Conservation (phyloP, 805 yeast genomes). For the Tetrapisispora namnaoensis region DNA sequence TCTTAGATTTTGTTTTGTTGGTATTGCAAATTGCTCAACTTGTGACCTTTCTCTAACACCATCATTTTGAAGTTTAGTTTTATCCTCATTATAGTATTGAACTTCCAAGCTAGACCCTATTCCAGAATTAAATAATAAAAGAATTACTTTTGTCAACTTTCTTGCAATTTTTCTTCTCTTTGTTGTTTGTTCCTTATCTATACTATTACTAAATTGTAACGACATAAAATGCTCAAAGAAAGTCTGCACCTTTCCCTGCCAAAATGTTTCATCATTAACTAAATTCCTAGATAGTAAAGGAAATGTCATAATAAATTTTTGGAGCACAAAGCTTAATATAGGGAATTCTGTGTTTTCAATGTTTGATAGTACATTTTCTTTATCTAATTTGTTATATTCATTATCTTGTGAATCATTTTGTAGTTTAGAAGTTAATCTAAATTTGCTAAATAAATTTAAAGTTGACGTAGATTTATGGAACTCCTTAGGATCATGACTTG, state of each 20-base stretch:
- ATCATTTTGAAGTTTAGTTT: conserved; percentile 18
- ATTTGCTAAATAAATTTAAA: neutral
- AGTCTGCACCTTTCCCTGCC: conserved; percentile 72
- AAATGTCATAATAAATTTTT: conserved; percentile 52
- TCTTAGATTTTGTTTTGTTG: conserved; percentile 31
- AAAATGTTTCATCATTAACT: conserved; percentile 49
- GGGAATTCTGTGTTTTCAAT: conserved; percentile 42
- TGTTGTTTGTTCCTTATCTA: conserved; percentile 67
- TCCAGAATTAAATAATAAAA: conserved; percentile 68
- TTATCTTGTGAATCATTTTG: conserved; percentile 8
- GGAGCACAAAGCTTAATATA: conserved; percentile 54
- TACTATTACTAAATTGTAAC: conserved; percentile 60
- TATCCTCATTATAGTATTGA: conserved; percentile 34
- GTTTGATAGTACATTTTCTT: conserved; percentile 5
- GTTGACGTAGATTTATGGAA: neutral
- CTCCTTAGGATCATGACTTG: conserved; percentile 34
- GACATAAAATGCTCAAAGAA: conserved; percentile 71
- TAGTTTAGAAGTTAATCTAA: neutral
- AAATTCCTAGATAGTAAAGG: conserved; percentile 53
- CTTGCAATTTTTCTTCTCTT: conserved; percentile 54
- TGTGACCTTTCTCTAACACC: conserved; percentile 26
- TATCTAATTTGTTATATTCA: neutral
- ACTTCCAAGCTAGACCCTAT: conserved; percentile 52
- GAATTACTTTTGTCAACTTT: conserved; percentile 52
- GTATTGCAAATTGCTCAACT: conserved; percentile 31